Percentiles rank a stretch among this genome's conserved stretches.
Evolutionary conservation across 805 yeast species (phyloP).

Genomic region (Cyberlindnera maritima): DNA sequence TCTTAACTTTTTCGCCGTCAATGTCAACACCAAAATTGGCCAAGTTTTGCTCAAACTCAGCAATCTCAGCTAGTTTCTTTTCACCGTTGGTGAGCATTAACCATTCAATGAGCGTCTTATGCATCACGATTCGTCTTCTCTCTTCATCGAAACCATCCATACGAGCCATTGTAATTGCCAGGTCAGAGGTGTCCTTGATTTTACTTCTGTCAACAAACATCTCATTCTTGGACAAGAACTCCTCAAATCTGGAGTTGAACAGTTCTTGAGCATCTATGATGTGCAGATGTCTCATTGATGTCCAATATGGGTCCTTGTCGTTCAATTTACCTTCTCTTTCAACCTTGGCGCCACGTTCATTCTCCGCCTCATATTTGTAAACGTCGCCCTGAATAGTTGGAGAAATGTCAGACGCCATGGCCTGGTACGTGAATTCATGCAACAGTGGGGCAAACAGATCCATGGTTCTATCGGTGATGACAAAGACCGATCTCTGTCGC

Average conservation of each 20-base stretch:
- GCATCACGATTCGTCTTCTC: conserved; percentile 57
- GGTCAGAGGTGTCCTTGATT: conserved; percentile 65
- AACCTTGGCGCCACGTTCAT: conserved; percentile 46
- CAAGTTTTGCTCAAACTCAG: conserved; percentile 83
- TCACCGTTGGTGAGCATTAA: conserved; percentile 59
- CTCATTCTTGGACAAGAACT: conserved; percentile 70
- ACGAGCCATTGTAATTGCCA: conserved; percentile 72
- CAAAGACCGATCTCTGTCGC: conserved; percentile 68
- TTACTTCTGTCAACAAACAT: conserved; percentile 65
- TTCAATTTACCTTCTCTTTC: conserved; percentile 47
- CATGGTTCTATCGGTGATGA: conserved; percentile 79
- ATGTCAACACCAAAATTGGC: conserved; percentile 68
- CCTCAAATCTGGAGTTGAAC: conserved; percentile 55
- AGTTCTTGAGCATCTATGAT: conserved; percentile 70
- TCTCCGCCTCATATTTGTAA: conserved; percentile 56
- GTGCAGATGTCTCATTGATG: conserved; percentile 66
- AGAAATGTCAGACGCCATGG: conserved; percentile 77
- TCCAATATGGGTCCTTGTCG: conserved; percentile 71
- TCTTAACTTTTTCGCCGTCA: conserved; percentile 61
- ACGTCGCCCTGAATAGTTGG: conserved; percentile 42
- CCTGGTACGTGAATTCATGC: conserved; percentile 90
- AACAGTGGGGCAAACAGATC: conserved; percentile 81
- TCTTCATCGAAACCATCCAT: conserved; percentile 66
- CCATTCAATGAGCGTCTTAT: conserved; percentile 60
- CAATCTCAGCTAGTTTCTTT: conserved; percentile 62